Evolutionary conservation across 2,329 filamentous ascomycete genomes (phyloP), one percentile per base, ranked within the genome.

Genomic region (Xylaria multiplex): DNA sequence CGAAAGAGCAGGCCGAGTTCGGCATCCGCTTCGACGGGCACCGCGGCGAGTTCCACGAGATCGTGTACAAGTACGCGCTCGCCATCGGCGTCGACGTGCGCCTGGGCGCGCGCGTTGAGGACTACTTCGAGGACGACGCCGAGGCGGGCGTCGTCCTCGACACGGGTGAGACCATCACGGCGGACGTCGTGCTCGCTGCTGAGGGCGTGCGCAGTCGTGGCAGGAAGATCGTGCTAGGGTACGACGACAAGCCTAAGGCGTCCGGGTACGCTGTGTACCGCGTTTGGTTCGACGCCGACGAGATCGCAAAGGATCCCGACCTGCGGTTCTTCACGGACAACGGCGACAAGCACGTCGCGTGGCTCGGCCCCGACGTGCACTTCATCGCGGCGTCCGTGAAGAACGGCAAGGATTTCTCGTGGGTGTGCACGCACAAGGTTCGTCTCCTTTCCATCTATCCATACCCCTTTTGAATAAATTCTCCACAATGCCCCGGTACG

Each of bases 311-410:
- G 67, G 81, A 84, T 58, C 73, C 73, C 4, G 79, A 81, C 3
- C 72, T 81, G 37, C 78, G 79, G 3, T 81, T 79, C 65, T 81
- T 84, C 53, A 78, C 85, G 2, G 80, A 83, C 6, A 76, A 83
- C 35, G 82, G 82, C 35, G 85, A 87, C 67, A 80, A 82, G 24
- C 84, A 86, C 71, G 79, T 81, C 4, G 82, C 79, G 46, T 87
- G 84, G 84, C 78, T 86, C 30, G 84, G 84, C 2, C 80, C 81
- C 13, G 83, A 86, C 63, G 80, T 85, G 2, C 83, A 85, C 68
- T 84, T 84, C 70, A 80, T 86, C 42, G 82, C 81, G 6, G 84
- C 84, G 2, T 81, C 82, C 0, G 81, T 86, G 64, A 86, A 86
- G 73, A 78, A 80, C 42, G 84, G 83, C 8, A 79, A 80, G 54